Conservation (phyloP, 805 yeast genomes). For the Schwanniomyces sp. region DNA sequence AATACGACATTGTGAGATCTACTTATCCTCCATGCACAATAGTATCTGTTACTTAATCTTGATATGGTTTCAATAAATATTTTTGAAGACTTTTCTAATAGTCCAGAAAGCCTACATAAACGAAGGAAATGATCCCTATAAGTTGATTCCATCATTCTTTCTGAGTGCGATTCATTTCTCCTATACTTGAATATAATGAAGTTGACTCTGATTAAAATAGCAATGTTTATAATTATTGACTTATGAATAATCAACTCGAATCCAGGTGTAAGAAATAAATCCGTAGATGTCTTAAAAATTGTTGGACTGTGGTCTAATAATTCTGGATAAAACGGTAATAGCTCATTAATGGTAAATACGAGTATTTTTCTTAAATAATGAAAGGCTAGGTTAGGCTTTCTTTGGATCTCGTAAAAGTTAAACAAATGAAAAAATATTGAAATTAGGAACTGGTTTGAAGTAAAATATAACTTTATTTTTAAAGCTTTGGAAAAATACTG, state of each 20-base stretch:
- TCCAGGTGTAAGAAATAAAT: slow-evolving; percentile 42
- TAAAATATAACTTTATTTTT: slow-evolving; percentile 20
- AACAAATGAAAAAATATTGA: slow-evolving; percentile 34
- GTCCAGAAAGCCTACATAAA: slow-evolving; percentile 24
- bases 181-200: slow-evolving; percentile 19
- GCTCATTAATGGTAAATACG: slow-evolving; percentile 23
- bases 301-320: slow-evolving; percentile 27
- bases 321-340: slow-evolving; percentile 29
- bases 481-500: slow-evolving; percentile 3
- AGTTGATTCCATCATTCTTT: slow-evolving; percentile 15
- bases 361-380: slow-evolving; percentile 31
- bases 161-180: slow-evolving; percentile 14
- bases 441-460: slow-evolving; percentile 24
- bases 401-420: slow-evolving; percentile 35
- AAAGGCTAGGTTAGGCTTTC: slow-evolving; percentile 26
- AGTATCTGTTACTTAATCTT: slow-evolving; percentile 55
- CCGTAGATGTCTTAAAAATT: slow-evolving; percentile 44
- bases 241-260: slow-evolving; percentile 26
- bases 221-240: slow-evolving; percentile 23
- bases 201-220: slow-evolving; percentile 23
- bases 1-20: slow-evolving; percentile 52
- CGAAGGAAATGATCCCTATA: slow-evolving; percentile 15
- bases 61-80: slow-evolving; percentile 24
- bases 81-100: slow-evolving; percentile 18
- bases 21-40: slow-evolving; percentile 66